These are phyloP conservation scores for Micractinium sp. DNA, from an alignment of 139 green algal species.

Conservation along the genomic window DNA sequence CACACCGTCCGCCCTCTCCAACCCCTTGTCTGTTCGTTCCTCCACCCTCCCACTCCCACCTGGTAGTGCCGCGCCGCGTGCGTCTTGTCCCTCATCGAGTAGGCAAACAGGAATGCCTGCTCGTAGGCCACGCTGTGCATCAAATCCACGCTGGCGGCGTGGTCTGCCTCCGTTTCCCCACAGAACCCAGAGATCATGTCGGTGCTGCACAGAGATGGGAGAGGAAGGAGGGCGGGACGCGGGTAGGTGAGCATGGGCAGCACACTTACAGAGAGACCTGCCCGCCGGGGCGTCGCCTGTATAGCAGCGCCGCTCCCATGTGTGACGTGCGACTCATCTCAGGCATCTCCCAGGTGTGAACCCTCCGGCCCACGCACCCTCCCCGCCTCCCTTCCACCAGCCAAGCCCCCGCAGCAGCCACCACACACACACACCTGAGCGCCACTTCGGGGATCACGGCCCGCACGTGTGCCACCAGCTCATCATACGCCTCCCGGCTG, in stretches of 20 bases:
- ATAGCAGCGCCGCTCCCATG: too few species aligned
- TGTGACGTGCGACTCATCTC: too few species aligned
- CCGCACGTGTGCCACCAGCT: constrained; percentile 70
- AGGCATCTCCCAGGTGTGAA: too few species aligned
- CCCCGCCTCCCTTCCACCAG: too few species aligned
- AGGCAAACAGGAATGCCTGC: constrained; percentile 90
- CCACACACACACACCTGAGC: constrained; percentile 53
- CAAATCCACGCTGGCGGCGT: constrained; percentile 79
- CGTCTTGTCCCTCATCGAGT: constrained; percentile 82
- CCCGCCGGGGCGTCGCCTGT: too few species aligned
- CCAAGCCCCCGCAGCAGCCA: neutral
- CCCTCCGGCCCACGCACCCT: neutral
- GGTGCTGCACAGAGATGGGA: constrained; percentile 43
- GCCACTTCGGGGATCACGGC: constrained; percentile 69
- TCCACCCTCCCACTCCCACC: neutral
- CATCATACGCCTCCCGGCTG: constrained; percentile 85
- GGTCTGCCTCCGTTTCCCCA: constrained; percentile 88
- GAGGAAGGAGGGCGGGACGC: neutral
- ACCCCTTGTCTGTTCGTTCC: too few species aligned
- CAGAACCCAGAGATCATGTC: constrained; percentile 95
- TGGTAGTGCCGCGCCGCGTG: constrained; percentile 60
- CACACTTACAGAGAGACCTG: too few species aligned
- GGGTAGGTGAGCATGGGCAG: neutral
- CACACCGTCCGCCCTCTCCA: too few species aligned
- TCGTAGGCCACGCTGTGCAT: constrained; percentile 74